Evolutionary conservation across 495 filamentous ascomycete genomes (phyloP).

Genomic region (Clavariopsis aquatica): DNA sequence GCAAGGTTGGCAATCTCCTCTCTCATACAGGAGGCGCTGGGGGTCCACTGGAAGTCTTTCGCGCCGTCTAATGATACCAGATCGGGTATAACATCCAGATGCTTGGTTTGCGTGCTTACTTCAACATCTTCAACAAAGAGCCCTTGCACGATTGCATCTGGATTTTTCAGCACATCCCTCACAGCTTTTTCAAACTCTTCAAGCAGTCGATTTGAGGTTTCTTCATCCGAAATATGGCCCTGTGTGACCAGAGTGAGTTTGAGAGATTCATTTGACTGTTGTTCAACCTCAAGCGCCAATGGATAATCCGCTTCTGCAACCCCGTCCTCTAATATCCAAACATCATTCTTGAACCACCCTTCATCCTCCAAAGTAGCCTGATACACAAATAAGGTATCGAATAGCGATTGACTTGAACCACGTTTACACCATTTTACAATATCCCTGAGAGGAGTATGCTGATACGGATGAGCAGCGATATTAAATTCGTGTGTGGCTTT

Average conservation of each 20-base stretch:
- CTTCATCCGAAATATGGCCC: constrained; percentile 42
- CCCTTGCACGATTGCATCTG: constrained; percentile 16
- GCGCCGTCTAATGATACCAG: constrained; percentile 20
- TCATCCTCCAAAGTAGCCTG: constrained; percentile 52
- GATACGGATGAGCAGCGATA: constrained; percentile 59
- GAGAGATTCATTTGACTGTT: constrained; percentile 50
- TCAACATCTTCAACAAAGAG: background rate
- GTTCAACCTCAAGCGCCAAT: constrained; percentile 69
- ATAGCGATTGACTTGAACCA: constrained; percentile 60
- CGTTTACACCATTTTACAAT: constrained; percentile 68
- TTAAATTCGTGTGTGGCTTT: constrained; percentile 63
- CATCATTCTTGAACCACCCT: constrained; percentile 32
- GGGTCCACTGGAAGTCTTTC: constrained; percentile 56
- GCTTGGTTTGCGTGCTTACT: background rate
- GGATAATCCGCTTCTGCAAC: constrained; percentile 64
- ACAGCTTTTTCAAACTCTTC: constrained; percentile 46
- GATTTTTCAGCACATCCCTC: constrained; percentile 25
- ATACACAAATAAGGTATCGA: constrained; percentile 86
- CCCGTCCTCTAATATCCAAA: constrained; percentile 60
- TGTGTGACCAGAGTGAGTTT: constrained; percentile 58
- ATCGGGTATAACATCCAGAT: background rate
- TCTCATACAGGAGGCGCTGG: constrained; percentile 53
- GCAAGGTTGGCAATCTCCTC: constrained; percentile 63
- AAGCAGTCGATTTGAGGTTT: constrained; percentile 45
- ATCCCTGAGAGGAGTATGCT: constrained; percentile 71